Conservation (phyloP, 2,329 filamentous ascomycete genomes). For the Pseudogymnoascus sp. region DNA sequence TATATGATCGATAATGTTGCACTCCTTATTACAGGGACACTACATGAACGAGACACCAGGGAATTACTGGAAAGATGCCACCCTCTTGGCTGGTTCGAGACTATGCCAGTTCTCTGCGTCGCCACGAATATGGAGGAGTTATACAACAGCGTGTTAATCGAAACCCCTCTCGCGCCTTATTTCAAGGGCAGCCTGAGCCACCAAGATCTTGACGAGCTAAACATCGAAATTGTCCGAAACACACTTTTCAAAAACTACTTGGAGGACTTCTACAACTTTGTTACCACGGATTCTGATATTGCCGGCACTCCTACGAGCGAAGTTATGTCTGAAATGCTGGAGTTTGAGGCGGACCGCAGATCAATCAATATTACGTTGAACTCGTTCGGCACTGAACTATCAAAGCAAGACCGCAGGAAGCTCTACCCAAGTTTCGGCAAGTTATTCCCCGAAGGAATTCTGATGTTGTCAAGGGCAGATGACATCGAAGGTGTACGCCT, state of each 20-base stretch:
- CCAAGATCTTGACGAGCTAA: slow-evolving; percentile 94
- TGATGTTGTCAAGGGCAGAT: slow-evolving; percentile 91
- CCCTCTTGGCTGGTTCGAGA: slow-evolving; percentile 97
- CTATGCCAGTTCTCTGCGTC: slow-evolving; percentile 94
- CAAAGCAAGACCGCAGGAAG: slow-evolving; percentile 90
- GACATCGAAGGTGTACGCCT: slow-evolving; percentile 89
- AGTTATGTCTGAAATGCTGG: slow-evolving; percentile 90
- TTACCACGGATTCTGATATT: slow-evolving; percentile 82
- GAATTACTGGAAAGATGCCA: slow-evolving; percentile 94
- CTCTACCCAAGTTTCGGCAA: slow-evolving; percentile 88
- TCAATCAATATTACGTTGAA: slow-evolving; percentile 99
- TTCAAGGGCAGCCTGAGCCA: slow-evolving; percentile 96
- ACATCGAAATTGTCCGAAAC: slow-evolving; percentile 98
- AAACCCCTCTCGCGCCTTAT: slow-evolving; percentile 90
- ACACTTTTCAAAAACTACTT: slow-evolving; percentile 99
- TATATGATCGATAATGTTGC: slow-evolving; percentile 99
- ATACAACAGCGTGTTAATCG: slow-evolving; percentile 95
- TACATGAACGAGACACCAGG: slow-evolving; percentile 93
- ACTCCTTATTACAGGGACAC: slow-evolving; percentile 90
- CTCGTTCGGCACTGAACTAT: slow-evolving; percentile 93
- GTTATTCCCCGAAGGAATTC: slow-evolving; percentile 84
- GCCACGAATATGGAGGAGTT: slow-evolving; percentile 98
- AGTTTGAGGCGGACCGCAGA: slow-evolving; percentile 92
- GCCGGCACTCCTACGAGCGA: slow-evolving; percentile 81
- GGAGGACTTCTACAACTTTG: slow-evolving; percentile 92